Evolutionary conservation across 306 rosid species (phyloP).

Genomic region (Malus fusca): DNA sequence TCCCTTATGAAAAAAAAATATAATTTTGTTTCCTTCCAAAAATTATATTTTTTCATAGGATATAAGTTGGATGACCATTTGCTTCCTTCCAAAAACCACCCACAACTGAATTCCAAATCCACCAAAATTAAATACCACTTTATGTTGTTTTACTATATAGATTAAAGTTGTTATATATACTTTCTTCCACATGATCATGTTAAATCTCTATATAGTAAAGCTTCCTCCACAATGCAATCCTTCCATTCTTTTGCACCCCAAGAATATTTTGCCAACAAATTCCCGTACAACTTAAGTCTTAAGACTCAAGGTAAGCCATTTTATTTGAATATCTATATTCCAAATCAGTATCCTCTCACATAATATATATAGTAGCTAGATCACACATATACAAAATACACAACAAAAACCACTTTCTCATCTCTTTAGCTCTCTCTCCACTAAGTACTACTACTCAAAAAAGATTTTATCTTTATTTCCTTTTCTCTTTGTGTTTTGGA

Average conservation of each 20-base stretch:
- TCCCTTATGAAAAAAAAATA: too few species aligned
- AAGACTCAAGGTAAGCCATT: conserved; percentile 29
- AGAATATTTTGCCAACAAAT: conserved; percentile 22
- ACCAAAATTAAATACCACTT: not conserved
- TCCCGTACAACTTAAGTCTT: conserved; percentile 20
- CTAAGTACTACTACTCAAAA: conserved; percentile 27
- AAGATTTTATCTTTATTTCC: conserved; percentile 29
- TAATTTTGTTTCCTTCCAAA: too few species aligned
- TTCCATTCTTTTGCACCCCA: conserved; percentile 33
- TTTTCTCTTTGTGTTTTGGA: conserved; percentile 59
- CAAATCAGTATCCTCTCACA: conserved; percentile 10
- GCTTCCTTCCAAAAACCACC: conserved; percentile 18
- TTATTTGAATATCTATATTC: conserved; percentile 19
- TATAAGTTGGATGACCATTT: not conserved
- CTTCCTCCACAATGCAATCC: conserved; percentile 18
- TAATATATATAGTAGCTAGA: not conserved
- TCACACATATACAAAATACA: conserved; percentile 13
- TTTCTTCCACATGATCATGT: not conserved
- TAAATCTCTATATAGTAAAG: conserved; percentile 18
- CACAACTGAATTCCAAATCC: conserved; percentile 20
- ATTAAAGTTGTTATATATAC: not conserved
- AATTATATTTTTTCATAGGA: not conserved
- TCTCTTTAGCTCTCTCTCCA: conserved; percentile 47
- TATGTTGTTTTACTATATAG: conserved; percentile 1
- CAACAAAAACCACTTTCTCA: conserved; percentile 48